Evolutionary conservation across 768 basidiomycete species (phyloP).

Genomic region (Paxillus rubicundulus): DNA sequence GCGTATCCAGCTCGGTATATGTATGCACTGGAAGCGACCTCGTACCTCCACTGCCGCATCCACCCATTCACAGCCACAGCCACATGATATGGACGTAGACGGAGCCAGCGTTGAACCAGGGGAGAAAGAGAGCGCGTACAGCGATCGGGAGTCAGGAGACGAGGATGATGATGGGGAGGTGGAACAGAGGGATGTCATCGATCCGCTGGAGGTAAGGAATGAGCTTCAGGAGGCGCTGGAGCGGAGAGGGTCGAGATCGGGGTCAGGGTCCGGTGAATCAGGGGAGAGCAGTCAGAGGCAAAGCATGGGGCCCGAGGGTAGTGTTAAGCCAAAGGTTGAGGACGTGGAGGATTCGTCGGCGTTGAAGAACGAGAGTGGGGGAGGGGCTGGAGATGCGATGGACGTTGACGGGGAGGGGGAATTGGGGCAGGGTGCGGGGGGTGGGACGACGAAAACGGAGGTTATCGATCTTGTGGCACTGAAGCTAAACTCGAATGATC

Average conservation of each 20-base stretch:
- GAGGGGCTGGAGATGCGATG: slow-evolving; percentile 28
- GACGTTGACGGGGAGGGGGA: slow-evolving; percentile 33
- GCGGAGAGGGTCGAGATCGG: slow-evolving; percentile 25
- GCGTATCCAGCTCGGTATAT: slow-evolving; percentile 63
- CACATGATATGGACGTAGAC: slow-evolving; percentile 34
- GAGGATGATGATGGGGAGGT: slow-evolving; percentile 61
- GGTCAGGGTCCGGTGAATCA: slow-evolving; percentile 29
- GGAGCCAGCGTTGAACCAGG: slow-evolving; percentile 15
- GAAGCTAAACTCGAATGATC: slow-evolving; percentile 57
- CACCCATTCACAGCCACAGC: slow-evolving; percentile 22
- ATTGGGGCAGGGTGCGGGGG: slow-evolving; percentile 1
- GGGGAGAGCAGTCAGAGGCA: slow-evolving; percentile 37
- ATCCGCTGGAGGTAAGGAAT: slow-evolving; percentile 54
- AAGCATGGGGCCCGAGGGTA: slow-evolving; percentile 24
- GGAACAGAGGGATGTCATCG: slow-evolving; percentile 52
- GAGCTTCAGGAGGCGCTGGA: slow-evolving; percentile 61
- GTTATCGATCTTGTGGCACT: slow-evolving; percentile 36
- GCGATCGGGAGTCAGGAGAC: slow-evolving; percentile 45
- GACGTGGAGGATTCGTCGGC: slow-evolving; percentile 58
- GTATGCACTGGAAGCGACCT: slow-evolving; percentile 60
- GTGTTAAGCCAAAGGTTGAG: slow-evolving; percentile 46
- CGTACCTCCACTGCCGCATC: slow-evolving; percentile 25
- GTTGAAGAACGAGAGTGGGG: slow-evolving; percentile 25
- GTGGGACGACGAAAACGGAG: slow-evolving; percentile 27
- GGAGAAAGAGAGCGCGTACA: slow-evolving; percentile 24